These are phyloP conservation scores for Lactarius tabidus DNA, from an alignment of 768 basidiomycete genomes.

Conservation along the genomic window DNA sequence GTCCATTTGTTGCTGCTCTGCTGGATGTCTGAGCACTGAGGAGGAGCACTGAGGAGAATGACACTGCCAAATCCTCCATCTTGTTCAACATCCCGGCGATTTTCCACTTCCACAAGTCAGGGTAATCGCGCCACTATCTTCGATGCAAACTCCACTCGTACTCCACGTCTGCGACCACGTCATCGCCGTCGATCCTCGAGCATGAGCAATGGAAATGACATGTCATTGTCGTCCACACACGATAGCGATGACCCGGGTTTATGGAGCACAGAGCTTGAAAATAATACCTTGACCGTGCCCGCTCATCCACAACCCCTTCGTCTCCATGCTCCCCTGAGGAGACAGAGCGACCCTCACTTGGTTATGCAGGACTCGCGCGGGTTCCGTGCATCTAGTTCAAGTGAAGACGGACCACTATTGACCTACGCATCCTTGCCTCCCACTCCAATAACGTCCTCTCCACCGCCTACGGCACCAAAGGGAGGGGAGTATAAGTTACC, in stretches of 20 bases:
- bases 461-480: conserved; percentile 17
- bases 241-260: conserved; percentile 14
- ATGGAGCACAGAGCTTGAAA: conserved; percentile 12
- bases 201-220: conserved; percentile 13
- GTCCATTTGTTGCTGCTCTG: neutral
- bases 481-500: conserved; percentile 9
- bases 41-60: neutral
- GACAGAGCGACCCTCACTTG: conserved; percentile 15
- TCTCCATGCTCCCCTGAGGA: conserved; percentile 4
- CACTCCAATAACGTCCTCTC: conserved; percentile 49
- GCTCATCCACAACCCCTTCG: conserved; percentile 6
- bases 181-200: conserved; percentile 21
- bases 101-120: conserved; percentile 16
- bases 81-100: neutral
- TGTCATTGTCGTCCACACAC: conserved; percentile 21
- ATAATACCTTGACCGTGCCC: conserved; percentile 1
- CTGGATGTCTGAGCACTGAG: no score
- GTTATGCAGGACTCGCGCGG: conserved; percentile 13
- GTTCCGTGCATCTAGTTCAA: conserved; percentile 12
- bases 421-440: conserved; percentile 72
- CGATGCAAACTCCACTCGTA: conserved; percentile 11
- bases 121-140: conserved; percentile 10
- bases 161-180: conserved; percentile 14
- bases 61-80: conserved; percentile 5
- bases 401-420: conserved; percentile 36